Base-by-base conservation (phyloP, 2,329 filamentous ascomycete genomes). In the Amesomyces nigricolor region DNA sequence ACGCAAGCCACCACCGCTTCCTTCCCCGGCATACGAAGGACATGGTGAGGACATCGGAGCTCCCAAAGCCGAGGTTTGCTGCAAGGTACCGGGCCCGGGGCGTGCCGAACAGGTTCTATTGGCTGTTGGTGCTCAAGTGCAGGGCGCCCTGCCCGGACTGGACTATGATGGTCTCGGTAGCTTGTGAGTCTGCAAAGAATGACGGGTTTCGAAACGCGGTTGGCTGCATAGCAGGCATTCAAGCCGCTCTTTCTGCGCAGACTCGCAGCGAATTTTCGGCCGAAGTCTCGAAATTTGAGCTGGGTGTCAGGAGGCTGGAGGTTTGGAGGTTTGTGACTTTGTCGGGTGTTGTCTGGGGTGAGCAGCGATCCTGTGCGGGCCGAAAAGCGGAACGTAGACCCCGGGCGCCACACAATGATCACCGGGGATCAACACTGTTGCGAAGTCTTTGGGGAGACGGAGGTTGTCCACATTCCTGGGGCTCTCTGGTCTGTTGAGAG, bases 391-490 rank as follows among this genome's bases (percentile, higher is more conserved):
- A 58, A 51, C 39, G 29, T 54, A 45, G 32, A 42, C 30, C 57
- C 57, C 54, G 54, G 51, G 30, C 30, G 30, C 49, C 30, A 40
- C 38, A 16, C 39, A 48, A 32, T 51, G 56, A 58, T 52, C 52
- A 43, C 51, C 22, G 22, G 22, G 22, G 22, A 26, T 26, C 22
- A 26, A 3, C 22, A 26, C 22, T 26, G 22, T 26, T 26, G 22
- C 22, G 22, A 26, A 26, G 6, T 26, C 22, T 26, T 26, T 26
- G 22, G 4, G 22, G 22, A 26, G 22, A 6, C 22, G 22, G 22
- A 26, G 22, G 22, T 26, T 26, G 2, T 26, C 22, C 22, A 26
- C 22, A 26, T 2, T 26, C 22, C 22, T 26, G 22, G 22, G 22
- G 22, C 4, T 26, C 22, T 26, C 32, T 19, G n/a, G 45, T 56